phyloP scores from a whole-genome alignment of 2,329 filamentous ascomycete genomes.

The Calonectria pteridis region DNA sequence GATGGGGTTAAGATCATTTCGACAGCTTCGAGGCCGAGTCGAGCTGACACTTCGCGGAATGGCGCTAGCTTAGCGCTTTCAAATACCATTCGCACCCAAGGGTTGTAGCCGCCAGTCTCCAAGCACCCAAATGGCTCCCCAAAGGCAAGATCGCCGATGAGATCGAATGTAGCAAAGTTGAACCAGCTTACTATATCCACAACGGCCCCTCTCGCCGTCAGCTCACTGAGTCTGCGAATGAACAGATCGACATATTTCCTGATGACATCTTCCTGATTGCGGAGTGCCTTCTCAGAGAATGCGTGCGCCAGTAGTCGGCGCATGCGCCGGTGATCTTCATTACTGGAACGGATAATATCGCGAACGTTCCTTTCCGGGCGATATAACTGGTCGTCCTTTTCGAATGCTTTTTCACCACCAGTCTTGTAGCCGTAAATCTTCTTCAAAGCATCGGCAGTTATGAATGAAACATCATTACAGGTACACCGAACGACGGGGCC shows the following conservation, averaged over 20 bases:
- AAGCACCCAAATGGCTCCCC: neutral
- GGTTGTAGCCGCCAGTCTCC: neutral
- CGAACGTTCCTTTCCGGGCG: neutral
- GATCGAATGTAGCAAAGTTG: neutral
- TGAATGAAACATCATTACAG: neutral
- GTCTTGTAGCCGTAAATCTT: neutral
- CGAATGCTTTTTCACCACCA: neutral
- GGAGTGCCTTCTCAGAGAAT: neutral
- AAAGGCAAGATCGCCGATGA: neutral
- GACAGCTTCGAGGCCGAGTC: neutral
- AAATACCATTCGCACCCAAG: neutral
- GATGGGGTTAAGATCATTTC: neutral
- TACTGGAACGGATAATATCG: neutral
- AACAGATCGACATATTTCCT: neutral
- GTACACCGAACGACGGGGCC: neutral
- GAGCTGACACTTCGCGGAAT: neutral
- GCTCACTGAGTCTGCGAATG: neutral
- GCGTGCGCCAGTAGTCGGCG: neutral
- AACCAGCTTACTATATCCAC: neutral
- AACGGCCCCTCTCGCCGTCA: neutral
- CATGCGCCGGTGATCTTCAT: neutral
- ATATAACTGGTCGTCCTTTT: neutral
- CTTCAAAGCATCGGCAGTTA: neutral
- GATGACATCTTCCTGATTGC: neutral
- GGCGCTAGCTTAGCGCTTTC: neutral